Percentiles rank a stretch among this genome's conserved stretches.
phyloP scores from a whole-genome alignment of 352 stramenopile species.

The Plasmopara muralis region DNA sequence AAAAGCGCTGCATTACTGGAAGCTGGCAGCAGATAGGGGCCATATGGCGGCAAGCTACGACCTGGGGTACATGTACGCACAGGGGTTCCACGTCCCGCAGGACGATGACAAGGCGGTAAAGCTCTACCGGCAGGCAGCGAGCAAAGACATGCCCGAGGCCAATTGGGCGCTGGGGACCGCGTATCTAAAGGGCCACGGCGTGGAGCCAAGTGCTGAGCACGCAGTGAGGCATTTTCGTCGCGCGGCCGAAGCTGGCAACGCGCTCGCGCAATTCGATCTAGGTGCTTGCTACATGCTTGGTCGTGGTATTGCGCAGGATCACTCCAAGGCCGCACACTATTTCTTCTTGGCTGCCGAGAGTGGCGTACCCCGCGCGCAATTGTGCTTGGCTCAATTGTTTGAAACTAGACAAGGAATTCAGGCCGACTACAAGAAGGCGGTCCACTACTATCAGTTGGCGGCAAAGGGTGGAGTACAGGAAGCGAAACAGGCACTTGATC shows the following conservation, averaged over 20 bases:
- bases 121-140: constrained; percentile 52
- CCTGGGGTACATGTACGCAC: constrained; percentile 65
- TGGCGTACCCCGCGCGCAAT: constrained; percentile 53
- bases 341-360: constrained; percentile 64
- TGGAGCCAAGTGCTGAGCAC: constrained; percentile 21
- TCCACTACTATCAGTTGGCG: constrained; percentile 72
- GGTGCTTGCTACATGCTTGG: constrained; percentile 76
- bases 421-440: constrained; percentile 45
- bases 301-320: constrained; percentile 48
- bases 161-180: constrained; percentile 53
- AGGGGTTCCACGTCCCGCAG: constrained; percentile 54
- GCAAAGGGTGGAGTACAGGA: constrained; percentile 47
- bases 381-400: constrained; percentile 74
- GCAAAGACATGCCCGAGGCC: constrained; percentile 62
- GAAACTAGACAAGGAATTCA: constrained; percentile 49
- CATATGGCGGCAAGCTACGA: constrained; percentile 74
- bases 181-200: constrained; percentile 40
- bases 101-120: constrained; percentile 50
- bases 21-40: constrained; percentile 41
- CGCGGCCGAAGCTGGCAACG: constrained; percentile 54
- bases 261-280: constrained; percentile 67
- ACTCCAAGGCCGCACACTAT: constrained; percentile 56
- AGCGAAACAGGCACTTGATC: constrained; percentile 43
- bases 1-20: constrained; percentile 59
- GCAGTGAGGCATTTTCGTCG: constrained; percentile 51